Evolutionary conservation across 805 yeast species (phyloP).

Genomic region (Nakazawaea anatomiae): DNA sequence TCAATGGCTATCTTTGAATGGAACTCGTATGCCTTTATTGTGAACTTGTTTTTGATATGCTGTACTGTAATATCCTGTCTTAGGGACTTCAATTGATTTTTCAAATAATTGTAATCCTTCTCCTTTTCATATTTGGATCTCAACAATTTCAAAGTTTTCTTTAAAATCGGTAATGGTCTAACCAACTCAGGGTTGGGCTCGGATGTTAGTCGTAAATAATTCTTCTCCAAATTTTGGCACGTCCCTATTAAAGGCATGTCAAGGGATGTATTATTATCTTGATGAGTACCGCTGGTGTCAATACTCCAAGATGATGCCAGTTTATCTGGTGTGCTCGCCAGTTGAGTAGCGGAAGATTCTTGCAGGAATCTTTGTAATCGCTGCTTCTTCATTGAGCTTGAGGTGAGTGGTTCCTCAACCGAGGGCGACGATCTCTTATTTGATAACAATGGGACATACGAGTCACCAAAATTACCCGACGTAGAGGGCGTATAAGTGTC

Average conservation of each 20-base stretch:
- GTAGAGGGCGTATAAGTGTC: neutral
- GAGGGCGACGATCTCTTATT: neutral
- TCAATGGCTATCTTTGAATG: constrained; percentile 86
- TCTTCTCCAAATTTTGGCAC: constrained; percentile 62
- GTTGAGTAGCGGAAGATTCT: constrained; percentile 13
- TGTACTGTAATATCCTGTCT: constrained; percentile 94
- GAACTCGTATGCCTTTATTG: constrained; percentile 74
- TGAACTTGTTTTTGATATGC: constrained; percentile 70
- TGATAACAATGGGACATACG: neutral
- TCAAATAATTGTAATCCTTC: constrained; percentile 65
- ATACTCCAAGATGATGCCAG: too few relatives aligned
- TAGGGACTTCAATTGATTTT: constrained; percentile 87
- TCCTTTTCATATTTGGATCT: constrained; percentile 42
- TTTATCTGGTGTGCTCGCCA: too few relatives aligned
- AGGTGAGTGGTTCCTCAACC: constrained; percentile 13
- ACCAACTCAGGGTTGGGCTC: constrained; percentile 85
- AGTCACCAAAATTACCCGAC: neutral
- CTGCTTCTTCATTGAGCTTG: constrained; percentile 32
- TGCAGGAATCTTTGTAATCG: constrained; percentile 46
- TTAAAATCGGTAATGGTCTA: constrained; percentile 62
- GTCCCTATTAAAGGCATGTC: constrained; percentile 48
- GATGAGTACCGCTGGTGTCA: neutral
- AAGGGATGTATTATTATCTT: constrained; percentile 7
- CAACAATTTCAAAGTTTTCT: constrained; percentile 50
- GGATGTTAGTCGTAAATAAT: constrained; percentile 79